Base-by-base conservation (phyloP, 257 asterid genomes). In the Orobanche coerulescens region DNA sequence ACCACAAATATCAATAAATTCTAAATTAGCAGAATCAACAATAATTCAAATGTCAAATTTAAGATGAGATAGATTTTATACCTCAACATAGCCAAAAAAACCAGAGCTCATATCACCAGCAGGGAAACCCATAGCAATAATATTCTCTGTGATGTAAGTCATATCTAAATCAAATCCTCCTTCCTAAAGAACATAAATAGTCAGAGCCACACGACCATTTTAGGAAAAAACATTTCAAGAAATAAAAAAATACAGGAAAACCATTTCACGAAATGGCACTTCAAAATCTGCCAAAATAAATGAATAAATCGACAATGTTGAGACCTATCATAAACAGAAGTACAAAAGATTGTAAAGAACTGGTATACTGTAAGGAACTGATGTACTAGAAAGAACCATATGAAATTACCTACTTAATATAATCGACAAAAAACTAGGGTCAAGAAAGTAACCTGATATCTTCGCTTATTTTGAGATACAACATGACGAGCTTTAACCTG, bases 21-120 rank as follows among this genome's bases (percentile, higher is more conserved):
- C 23, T 18, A 71, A 26, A 63, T 55, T 61, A 67, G 62, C 54
- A 62, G 7, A 30, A 58, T 34, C 34, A 62, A 61, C 53, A 61
- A 26, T 33, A 4, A 68, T 13, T 28, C 13, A 58, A 31, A 15
- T 36, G 33, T n/a, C 25, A 37, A 54, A 57, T 36, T 43, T 60
- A 49, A 49, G 64, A 59, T 28, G 53, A 66, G 42, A 33, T 13
- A 34, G 48, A 36, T 57, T 37, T n/a, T 60, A 67, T 73, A 87
- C 99, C 97, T 93, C 99, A 69, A 93, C 94, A 75, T 89, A 93
- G 64, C 97, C 95, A 51, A 93, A 86, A 65, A 89, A 82, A 1
- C 99, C 99, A 73, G 97, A 93, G 81, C 97, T 93, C 95, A 84
- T 84, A 69, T 89, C 97, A 76, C 99, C 99, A 70, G 99, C 97